Evolutionary conservation across 1,284 basidiomycete genomes (phyloP).

Genomic region (Microbotryomycetes sp.): DNA sequence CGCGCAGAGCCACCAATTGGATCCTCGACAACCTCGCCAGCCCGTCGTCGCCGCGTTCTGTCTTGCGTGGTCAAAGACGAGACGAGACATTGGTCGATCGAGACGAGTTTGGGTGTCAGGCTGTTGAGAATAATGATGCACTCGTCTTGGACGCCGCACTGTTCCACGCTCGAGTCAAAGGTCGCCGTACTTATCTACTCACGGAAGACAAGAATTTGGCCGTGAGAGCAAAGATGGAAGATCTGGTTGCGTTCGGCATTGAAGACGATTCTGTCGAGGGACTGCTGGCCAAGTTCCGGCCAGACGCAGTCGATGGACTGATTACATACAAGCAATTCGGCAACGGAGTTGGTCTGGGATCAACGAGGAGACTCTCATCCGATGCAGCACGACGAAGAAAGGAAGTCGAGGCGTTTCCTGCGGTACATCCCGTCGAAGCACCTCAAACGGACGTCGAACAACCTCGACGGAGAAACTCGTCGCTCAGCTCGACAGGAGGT

Average conservation of each 20-base stretch:
- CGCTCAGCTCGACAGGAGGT: neutral
- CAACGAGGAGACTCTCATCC: neutral
- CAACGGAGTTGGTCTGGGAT: neutral
- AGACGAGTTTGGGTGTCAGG: too few relatives aligned
- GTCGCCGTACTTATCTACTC: slow-evolving; percentile 8
- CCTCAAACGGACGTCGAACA: neutral
- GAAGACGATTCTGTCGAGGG: neutral
- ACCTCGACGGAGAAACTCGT: neutral
- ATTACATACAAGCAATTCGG: neutral
- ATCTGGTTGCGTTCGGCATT: slow-evolving; percentile 3
- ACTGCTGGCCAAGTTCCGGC: slow-evolving; percentile 4
- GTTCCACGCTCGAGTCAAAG: slow-evolving; percentile 1
- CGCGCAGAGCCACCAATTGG: slow-evolving; percentile 20
- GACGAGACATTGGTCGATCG: slow-evolving; percentile 14
- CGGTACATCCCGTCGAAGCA: too few relatives aligned
- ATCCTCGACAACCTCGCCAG: neutral
- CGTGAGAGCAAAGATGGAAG: slow-evolving; percentile 16
- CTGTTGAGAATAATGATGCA: slow-evolving; percentile 18
- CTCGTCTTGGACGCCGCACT: slow-evolving; percentile 24
- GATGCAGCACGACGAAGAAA: neutral
- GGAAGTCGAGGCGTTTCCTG: neutral
- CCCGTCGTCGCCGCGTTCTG: neutral
- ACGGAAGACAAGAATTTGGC: slow-evolving; percentile 25
- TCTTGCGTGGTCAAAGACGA: slow-evolving; percentile 18
- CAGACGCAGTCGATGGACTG: neutral